Evolutionary conservation across 805 yeast species (phyloP).

Genomic region (Scheffersomyces lignosus): DNA sequence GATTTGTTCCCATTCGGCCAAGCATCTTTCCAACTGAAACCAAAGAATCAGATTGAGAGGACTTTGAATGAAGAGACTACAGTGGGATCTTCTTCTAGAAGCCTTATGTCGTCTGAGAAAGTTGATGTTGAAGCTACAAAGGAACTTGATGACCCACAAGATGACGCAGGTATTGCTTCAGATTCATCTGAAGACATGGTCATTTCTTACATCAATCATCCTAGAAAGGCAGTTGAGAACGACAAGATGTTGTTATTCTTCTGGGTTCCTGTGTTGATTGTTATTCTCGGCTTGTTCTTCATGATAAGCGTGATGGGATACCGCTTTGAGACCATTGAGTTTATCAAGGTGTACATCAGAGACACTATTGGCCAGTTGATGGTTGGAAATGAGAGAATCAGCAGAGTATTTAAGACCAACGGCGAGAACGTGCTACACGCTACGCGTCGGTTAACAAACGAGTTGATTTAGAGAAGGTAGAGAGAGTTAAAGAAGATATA

Average conservation of each 20-base stretch:
- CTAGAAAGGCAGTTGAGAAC: constrained; percentile 54
- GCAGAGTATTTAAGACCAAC: constrained; percentile 32
- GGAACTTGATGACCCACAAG: constrained; percentile 12
- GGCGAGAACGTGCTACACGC: constrained; percentile 4
- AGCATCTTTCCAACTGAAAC: constrained; percentile 20
- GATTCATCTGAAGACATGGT: constrained; percentile 47
- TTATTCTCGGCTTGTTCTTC: constrained; percentile 52
- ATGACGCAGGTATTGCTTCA: constrained; percentile 34
- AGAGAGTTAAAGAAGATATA: too few species aligned
- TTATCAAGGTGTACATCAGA: constrained; percentile 33
- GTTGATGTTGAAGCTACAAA: constrained; percentile 5
- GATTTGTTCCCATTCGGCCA: constrained; percentile 66
- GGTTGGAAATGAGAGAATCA: constrained; percentile 44
- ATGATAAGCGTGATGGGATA: constrained; percentile 42
- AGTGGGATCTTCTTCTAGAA: constrained; percentile 5
- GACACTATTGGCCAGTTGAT: constrained; percentile 40
- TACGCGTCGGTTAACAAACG: constrained; percentile 3
- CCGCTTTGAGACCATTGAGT: constrained; percentile 36
- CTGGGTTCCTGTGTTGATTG: constrained; percentile 80
- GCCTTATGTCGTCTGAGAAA: neutral
- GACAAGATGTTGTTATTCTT: constrained; percentile 86
- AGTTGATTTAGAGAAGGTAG: too few species aligned
- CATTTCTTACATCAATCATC: constrained; percentile 41
- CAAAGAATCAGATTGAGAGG: constrained; percentile 35
- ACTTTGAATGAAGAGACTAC: constrained; percentile 23